Percentiles rank a stretch among this genome's conserved stretches.
These are phyloP conservation scores for Colletotrichum magnum DNA, from an alignment of 2,329 filamentous ascomycete genomes.

Conservation along the genomic window DNA sequence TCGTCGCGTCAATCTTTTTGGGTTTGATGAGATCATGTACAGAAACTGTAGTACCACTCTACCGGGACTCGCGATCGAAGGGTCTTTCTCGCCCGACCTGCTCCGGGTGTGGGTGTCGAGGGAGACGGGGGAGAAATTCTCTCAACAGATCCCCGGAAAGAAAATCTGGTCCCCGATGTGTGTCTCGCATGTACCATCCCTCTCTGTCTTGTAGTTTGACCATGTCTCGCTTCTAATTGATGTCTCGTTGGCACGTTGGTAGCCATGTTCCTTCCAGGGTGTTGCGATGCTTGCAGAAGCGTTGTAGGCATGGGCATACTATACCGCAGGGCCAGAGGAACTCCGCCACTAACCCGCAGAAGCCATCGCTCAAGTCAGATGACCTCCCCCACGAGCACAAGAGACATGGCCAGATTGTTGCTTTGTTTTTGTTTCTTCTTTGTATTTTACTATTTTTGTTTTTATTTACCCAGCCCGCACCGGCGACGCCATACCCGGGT, in stretches of 20 bases:
- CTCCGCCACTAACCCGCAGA: too few relatives aligned
- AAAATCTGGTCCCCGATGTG: too few relatives aligned
- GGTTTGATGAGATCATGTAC: background rate
- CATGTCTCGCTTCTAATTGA: too few relatives aligned
- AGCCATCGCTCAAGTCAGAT: background rate
- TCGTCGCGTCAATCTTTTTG: background rate
- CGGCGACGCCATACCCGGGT: background rate
- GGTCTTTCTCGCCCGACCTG: background rate
- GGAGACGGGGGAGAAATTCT: background rate
- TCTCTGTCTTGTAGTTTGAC: too few relatives aligned
- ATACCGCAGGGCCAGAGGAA: too few relatives aligned
- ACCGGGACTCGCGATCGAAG: background rate
- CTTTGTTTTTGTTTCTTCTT: conserved; percentile 22
- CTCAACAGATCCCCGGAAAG: background rate
- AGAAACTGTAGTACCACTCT: too few relatives aligned
- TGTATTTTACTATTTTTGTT: conserved; percentile 18
- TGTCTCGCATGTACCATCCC: too few relatives aligned
- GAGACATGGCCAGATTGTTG: background rate
- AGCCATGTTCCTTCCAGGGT: too few relatives aligned
- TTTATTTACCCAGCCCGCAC: background rate
- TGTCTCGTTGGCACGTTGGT: too few relatives aligned
- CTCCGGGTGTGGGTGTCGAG: background rate
- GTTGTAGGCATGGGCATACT: too few relatives aligned
- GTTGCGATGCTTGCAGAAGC: too few relatives aligned
- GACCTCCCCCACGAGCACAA: background rate